phyloP scores from a whole-genome alignment of 1,284 basidiomycete genomes.

The Fomes fomentarius region DNA sequence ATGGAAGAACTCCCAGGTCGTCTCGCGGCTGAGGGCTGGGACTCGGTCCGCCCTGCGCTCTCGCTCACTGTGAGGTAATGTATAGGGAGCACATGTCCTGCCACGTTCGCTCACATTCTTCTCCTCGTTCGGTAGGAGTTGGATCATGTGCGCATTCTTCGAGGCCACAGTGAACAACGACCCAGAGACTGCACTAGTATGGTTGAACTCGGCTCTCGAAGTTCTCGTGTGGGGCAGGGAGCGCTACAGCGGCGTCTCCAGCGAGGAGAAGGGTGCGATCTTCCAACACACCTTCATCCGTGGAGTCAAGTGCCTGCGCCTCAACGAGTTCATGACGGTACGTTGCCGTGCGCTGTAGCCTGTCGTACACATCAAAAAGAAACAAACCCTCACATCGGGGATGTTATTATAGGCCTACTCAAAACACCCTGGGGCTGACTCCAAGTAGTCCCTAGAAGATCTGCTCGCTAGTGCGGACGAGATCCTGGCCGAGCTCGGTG shows the following conservation, averaged over 20 bases:
- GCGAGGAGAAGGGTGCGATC: conserved; percentile 33
- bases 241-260: conserved; percentile 37
- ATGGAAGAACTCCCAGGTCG: conserved; percentile 36
- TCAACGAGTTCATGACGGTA: conserved; percentile 39
- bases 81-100: not conserved
- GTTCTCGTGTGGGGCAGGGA: conserved; percentile 44
- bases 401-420: conserved; percentile 18
- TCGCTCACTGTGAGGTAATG: conserved; percentile 42
- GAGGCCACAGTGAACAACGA: conserved; percentile 21
- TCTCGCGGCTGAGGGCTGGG: conserved; percentile 40
- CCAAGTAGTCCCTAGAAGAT: conserved; percentile 28
- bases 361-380: not conserved
- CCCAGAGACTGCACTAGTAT: conserved; percentile 16
- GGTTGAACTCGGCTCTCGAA: conserved; percentile 34
- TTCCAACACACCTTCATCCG: conserved; percentile 38
- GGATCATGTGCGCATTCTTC: conserved; percentile 41
- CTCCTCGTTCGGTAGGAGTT: too few relatives aligned
- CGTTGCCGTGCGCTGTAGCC: not conserved
- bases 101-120: conserved; percentile 24
- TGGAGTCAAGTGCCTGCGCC: conserved; percentile 34
- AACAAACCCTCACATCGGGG: too few relatives aligned
- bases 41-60: conserved; percentile 38
- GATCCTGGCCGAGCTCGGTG: conserved; percentile 30
- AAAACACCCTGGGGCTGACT: conserved; percentile 14
- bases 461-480: conserved; percentile 33